Evolutionary conservation across 192 early-diverging fungal species (phyloP).

Genomic region (Ambispora gerdemannii): DNA sequence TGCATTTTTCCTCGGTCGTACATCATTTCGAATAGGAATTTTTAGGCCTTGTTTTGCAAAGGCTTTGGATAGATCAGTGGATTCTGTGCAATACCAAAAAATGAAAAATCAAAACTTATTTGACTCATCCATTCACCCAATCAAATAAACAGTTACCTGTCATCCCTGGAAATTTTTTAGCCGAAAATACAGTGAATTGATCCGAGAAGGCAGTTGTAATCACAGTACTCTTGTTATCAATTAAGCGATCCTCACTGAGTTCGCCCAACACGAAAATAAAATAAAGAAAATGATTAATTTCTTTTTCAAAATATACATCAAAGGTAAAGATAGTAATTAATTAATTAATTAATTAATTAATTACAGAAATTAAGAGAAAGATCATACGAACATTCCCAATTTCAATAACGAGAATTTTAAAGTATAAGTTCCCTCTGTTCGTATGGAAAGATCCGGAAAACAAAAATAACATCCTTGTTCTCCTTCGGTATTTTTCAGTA

Average conservation of each 20-base stretch:
- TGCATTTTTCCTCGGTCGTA: constrained; percentile 35
- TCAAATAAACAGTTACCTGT: constrained; percentile 56
- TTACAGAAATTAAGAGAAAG: background rate
- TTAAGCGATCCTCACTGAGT: constrained; percentile 46
- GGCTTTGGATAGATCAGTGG: constrained; percentile 68
- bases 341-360: too few relatives aligned
- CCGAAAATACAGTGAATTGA: constrained; percentile 74
- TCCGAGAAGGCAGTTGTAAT: constrained; percentile 59
- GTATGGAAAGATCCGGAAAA: constrained; percentile 73
- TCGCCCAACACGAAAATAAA: background rate
- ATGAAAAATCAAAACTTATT: too few relatives aligned
- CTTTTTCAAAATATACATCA: background rate
- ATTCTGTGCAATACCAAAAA: constrained; percentile 49
- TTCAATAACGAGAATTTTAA: constrained; percentile 69
- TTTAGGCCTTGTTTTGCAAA: constrained; percentile 79
- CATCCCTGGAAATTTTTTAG: constrained; percentile 83
- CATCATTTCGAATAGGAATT: constrained; percentile 74
- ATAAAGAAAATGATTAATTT: background rate
- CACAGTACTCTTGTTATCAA: constrained; percentile 46
- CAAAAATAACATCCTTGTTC: constrained; percentile 73
- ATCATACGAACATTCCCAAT: constrained; percentile 51
- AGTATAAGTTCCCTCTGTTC: constrained; percentile 68
- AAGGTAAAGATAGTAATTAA: too few relatives aligned
- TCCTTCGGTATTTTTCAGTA: constrained; percentile 52
- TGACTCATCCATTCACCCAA: background rate